Evolutionary conservation across 441 rosid species (phyloP), one percentile per base, ranked within the genome.

Genomic region (Arabidopsis hybrid): DNA sequence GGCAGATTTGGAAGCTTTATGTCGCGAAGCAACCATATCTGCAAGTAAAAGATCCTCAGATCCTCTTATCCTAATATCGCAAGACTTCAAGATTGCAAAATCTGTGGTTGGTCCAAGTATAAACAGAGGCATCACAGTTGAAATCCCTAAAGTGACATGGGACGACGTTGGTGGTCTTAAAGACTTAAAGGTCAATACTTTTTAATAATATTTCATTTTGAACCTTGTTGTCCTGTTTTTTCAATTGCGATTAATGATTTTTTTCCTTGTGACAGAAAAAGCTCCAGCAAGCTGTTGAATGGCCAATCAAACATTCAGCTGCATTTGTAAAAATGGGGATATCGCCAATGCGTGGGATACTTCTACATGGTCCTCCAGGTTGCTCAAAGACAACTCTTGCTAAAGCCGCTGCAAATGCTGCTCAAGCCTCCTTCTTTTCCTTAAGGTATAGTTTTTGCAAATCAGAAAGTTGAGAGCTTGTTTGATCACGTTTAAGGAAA

Each of bases 351-450:
- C 91, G 90, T 65, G 97, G 99, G 61, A 85, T 88, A 64, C 97
- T 95, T 69, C 82, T 95, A 47, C 97, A 95, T 81, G 99, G 96
- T 80, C 98, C 96, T 73, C 98, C 99, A 7, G 98, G 99, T 73
- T 95, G 99, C 85, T 95, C 96, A 29, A 95, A 95, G 86, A 92
- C 96, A 18, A 95, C 97, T 58, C 97, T 95, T 70, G 96, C 97
- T 31, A 95, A 92, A 86, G 99, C 99, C 12, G 92, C 93, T 61
- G 96, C 96, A 14, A 85, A 92, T 84, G 96, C 96, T 73, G 89
- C 97, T 67, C 91, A 92, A 83, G 96, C 96, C 60, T 91, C 99
- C 29, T 88, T 92, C 83, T 95, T 95, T 74, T 91, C 96, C 49
- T 85, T 92, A 78, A 89, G 97, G 99, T 94, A 75, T 46, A 82